A percentile compares a stretch with the other conserved stretches of the same genome.
These are phyloP conservation scores for Malus hybrid DNA, from an alignment of 331 rosid genomes.

Conservation along the genomic window DNA sequence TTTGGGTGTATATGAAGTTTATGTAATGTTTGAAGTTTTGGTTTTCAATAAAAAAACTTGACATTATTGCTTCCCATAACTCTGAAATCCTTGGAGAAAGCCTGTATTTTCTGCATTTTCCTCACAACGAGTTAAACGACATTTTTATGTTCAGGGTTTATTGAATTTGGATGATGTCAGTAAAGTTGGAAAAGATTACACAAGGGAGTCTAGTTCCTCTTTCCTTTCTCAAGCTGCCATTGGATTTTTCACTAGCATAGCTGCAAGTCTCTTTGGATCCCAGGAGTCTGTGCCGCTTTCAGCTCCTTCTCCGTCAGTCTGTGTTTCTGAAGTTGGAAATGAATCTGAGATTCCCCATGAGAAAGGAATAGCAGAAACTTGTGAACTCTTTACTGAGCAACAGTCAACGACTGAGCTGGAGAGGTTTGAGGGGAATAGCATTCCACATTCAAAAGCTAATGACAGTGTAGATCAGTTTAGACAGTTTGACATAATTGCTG, in stretches of 20 bases:
- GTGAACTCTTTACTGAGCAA: conserved; percentile 33
- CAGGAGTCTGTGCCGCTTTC: conserved; percentile 41
- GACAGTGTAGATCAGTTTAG: conserved; percentile 36
- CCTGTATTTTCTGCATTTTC: neutral
- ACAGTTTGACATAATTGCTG: conserved; percentile 60
- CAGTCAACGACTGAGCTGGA: conserved; percentile 21
- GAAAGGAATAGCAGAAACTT: conserved; percentile 37
- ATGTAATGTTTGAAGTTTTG: neutral
- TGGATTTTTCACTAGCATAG: conserved; percentile 57
- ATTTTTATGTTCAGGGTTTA: conserved; percentile 39
- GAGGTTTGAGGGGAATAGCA: conserved; percentile 17
- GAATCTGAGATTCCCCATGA: conserved; percentile 30
- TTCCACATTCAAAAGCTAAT: conserved; percentile 23
- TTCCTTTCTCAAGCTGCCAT: conserved; percentile 68
- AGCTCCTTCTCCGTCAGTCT: conserved; percentile 33
- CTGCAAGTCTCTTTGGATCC: conserved; percentile 46
- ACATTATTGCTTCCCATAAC: neutral
- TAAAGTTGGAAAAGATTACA: conserved; percentile 27
- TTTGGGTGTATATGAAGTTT: neutral
- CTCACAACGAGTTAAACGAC: conserved; percentile 3
- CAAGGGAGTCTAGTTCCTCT: conserved; percentile 52
- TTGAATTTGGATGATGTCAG: conserved; percentile 22
- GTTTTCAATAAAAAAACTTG: neutral
- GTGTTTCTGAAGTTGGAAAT: conserved; percentile 43
- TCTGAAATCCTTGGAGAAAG: neutral